phyloP scores from a whole-genome alignment of 768 basidiomycete species.

The Boletus tylopilopsis region DNA sequence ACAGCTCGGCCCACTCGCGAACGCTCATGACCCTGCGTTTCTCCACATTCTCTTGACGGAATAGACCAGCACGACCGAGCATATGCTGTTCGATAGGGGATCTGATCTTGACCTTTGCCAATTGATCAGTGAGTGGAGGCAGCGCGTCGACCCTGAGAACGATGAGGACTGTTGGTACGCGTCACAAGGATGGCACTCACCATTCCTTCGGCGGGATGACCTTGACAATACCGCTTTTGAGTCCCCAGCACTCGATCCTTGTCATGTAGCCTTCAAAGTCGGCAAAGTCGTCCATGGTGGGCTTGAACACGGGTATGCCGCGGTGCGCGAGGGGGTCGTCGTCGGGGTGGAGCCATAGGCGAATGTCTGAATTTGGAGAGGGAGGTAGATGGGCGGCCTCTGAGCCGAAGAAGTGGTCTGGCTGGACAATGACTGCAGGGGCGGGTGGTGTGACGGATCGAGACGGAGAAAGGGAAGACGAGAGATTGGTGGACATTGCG shows the following conservation, averaged over 20 bases:
- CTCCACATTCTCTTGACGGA: constrained; percentile 88
- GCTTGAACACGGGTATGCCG: constrained; percentile 96
- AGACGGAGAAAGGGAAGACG: constrained; percentile 36
- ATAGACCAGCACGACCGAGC: constrained; percentile 81
- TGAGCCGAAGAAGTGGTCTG: constrained; percentile 79
- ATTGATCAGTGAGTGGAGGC: constrained; percentile 66
- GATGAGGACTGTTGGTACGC: constrained; percentile 15
- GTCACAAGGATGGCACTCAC: constrained; percentile 43
- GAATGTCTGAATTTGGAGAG: constrained; percentile 61
- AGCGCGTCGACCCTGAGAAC: constrained; percentile 61
- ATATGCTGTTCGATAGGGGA: constrained; percentile 93
- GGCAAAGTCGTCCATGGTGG: constrained; percentile 84
- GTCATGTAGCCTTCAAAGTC: constrained; percentile 93
- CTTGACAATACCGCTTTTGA: constrained; percentile 89
- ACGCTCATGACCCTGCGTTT: constrained; percentile 81
- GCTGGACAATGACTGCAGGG: constrained; percentile 55
- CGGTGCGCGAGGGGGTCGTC: constrained; percentile 79
- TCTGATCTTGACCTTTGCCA: constrained; percentile 74
- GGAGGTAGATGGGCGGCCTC: constrained; percentile 44
- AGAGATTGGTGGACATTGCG: constrained; percentile 24
- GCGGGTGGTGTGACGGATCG: constrained; percentile 45
- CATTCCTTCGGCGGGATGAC: constrained; percentile 94
- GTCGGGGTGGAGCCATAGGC: constrained; percentile 68
- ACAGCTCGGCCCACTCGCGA: constrained; percentile 83
- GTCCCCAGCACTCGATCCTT: constrained; percentile 86